Evolutionary conservation across 306 rosid species (phyloP).

Genomic region (Vigna angularis): DNA sequence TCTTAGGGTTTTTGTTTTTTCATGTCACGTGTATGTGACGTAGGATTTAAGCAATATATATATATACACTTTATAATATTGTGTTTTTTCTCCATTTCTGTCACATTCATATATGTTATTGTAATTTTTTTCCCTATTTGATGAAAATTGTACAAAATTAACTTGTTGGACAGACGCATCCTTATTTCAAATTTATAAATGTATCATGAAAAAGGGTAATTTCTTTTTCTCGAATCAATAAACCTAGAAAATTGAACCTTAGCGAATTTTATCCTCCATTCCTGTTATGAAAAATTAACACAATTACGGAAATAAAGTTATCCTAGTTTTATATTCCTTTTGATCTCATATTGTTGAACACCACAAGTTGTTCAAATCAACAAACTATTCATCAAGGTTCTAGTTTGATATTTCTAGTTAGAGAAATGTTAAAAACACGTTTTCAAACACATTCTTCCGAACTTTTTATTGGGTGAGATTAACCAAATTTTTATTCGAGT

Average conservation of each 20-base stretch:
- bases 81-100: neutral
- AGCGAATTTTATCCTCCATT: neutral
- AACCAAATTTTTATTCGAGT: no score
- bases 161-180: neutral
- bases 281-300: neutral
- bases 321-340: neutral
- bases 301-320: neutral
- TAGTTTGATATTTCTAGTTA: no score
- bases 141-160: neutral
- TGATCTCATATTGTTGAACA: neutral
- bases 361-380: no score
- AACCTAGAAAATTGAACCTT: neutral
- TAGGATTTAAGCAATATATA: neutral
- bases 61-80: neutral
- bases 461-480: no score
- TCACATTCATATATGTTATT: neutral
- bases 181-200: neutral
- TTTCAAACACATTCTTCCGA: no score
- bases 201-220: neutral
- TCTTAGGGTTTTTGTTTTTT: constrained; percentile 39
- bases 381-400: no score
- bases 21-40: neutral
- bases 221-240: neutral
- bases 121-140: neutral
- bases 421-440: no score